Evolutionary conservation across 768 basidiomycete genomes (phyloP).

Genomic region (Kwoniella sp.): DNA sequence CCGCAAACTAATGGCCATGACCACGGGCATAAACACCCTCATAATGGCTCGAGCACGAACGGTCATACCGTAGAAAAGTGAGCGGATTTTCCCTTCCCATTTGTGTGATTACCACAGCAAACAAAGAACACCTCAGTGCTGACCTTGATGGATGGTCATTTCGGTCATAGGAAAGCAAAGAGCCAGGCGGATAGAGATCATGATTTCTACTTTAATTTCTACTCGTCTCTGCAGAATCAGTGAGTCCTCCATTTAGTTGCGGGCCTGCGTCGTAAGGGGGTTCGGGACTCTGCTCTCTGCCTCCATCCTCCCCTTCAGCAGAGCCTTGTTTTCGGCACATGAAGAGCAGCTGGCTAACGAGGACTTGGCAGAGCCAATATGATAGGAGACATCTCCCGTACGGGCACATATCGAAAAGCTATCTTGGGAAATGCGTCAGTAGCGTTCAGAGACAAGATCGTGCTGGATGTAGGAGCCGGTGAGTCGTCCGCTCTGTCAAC

Average conservation of each 20-base stretch:
- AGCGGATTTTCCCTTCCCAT: not conserved
- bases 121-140: not conserved
- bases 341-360: not conserved
- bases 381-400: conserved; percentile 52
- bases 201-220: conserved; percentile 53
- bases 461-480: conserved; percentile 54
- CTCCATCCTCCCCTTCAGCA: not conserved
- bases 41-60: not conserved
- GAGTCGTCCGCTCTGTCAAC: conserved; percentile 7
- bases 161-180: not conserved
- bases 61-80: not conserved
- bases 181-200: conserved; percentile 35
- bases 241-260: too few species aligned
- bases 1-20: not conserved
- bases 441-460: conserved; percentile 48
- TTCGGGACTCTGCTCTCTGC: not conserved
- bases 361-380: conserved; percentile 47
- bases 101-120: too few species aligned
- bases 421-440: conserved; percentile 52
- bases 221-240: conserved; percentile 51
- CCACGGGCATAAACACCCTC: not conserved
- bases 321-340: too few species aligned
- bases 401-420: conserved; percentile 52
- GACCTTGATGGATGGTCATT: not conserved
- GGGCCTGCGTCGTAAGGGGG: too few species aligned